Base-by-base conservation (phyloP, 768 basidiomycete species). In the Rhodotorula diobovata region DNA sequence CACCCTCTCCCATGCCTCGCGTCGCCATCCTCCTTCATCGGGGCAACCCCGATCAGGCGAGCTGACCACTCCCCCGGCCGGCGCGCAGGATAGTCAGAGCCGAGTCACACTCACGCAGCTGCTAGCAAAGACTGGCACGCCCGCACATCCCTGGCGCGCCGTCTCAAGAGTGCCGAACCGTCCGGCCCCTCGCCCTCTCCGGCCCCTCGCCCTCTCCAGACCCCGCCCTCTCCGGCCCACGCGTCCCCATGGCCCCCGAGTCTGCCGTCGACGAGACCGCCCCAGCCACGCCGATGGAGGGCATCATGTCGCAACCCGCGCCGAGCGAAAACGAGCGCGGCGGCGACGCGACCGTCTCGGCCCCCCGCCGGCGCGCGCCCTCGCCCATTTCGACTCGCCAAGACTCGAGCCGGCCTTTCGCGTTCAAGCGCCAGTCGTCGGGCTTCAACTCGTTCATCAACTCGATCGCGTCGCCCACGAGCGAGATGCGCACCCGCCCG, bases 401-500 rank as follows among this genome's bases (percentile, higher is more conserved):
- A 35, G 63, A 65, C 39, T 2, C 39, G 32, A 57, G 60, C 20
- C 55, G 70, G 10, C 66, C 70, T 20, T 67, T 53, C 51, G 56
- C 57, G 32, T 71, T 45, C 62, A 60, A 66, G 56, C 65, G 70
- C 56, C 59, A 12, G 32, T 71, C 70, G 56, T 67, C 66, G 18
- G 65, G 70, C 30, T 71, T 71, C 65, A 35, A 39, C 15, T 62
- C 70, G 5, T 67, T 54, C 45, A 34, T 66, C 28, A 71, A 67
- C 62, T 71, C 67, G 37, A 66, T 62, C 39, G 66, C 62, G 20
- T 58, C 70, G 9, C 66, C 70, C 15, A 67, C 70, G 55, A 63
- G 65, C 32, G 70, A 71, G 28, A 35, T 66, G 1, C 61, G 70
- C 20, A 63, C 61, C 18, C 39, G 66, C 16, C 70, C 65, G 7